phyloP scores from a whole-genome alignment of 768 basidiomycete species.

The Hygrocybe punicea region DNA sequence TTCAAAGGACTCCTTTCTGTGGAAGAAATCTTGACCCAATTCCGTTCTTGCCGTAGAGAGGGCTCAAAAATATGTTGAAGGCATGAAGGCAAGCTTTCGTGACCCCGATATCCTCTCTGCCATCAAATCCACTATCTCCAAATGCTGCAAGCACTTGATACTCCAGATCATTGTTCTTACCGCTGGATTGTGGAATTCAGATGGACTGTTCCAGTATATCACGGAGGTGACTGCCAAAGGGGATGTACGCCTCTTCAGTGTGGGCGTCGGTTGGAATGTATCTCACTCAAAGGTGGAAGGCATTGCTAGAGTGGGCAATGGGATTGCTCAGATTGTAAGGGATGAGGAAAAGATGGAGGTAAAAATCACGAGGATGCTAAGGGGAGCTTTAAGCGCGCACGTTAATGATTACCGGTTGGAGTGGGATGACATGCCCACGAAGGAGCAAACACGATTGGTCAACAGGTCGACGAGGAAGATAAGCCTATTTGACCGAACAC shows the following conservation, averaged over 20 bases:
- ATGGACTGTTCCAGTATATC: not conserved
- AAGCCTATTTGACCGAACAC: not conserved
- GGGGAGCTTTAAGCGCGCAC: not conserved
- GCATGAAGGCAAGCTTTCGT: not conserved
- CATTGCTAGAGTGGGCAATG: not conserved
- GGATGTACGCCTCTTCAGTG: conserved; percentile 3
- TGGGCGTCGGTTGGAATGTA: not conserved
- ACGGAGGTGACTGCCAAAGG: not conserved
- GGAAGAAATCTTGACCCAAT: not conserved
- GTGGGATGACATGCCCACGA: conserved; percentile 1
- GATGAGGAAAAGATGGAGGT: not conserved
- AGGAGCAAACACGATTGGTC: not conserved
- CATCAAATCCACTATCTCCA: not conserved
- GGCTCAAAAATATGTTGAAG: not conserved
- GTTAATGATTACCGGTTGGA: not conserved
- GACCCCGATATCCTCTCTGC: not conserved
- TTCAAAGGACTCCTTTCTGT: not conserved
- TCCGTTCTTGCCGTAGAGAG: not conserved
- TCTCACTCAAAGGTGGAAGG: conserved; percentile 1
- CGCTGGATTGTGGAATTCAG: not conserved
- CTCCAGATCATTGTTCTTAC: conserved; percentile 4
- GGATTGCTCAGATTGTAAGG: not conserved
- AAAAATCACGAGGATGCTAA: not conserved
- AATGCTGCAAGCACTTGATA: not conserved
- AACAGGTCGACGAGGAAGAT: not conserved